Base-by-base conservation (phyloP, 2,329 filamentous ascomycete species). In the Paraphaeosphaeria sporulosa region DNA sequence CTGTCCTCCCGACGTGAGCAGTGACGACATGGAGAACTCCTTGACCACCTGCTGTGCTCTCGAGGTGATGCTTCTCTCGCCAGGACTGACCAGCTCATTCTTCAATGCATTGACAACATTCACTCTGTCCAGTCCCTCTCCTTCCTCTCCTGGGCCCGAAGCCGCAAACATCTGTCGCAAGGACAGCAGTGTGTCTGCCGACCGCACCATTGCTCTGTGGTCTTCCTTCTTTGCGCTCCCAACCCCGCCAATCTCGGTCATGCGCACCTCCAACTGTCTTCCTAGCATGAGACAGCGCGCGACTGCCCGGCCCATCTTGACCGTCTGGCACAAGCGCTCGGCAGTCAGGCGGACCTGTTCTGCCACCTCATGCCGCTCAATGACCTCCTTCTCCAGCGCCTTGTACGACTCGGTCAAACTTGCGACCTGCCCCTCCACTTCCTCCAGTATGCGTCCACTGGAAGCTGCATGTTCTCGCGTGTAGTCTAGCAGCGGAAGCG, bases 181-280 rank as follows among this genome's bases (percentile, higher is more conserved):
- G 13, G 87, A 90, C 7, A 97, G 75, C 9, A 98, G 82, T 0
- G 92, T 94, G 73, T 93, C 88, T 0, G 92, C 88, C 53, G 92
- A 95, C 46, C 92, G 85, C n/a, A 96, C 87, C 71, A 97, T 85
- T 0, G 91, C 90, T 46, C 88, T 84, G 69, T 94, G 89, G 65
- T 95, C 92, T 67, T 93, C 90, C 64, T 86, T 88, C 58, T 81
- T 84, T 30, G 72, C 61, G 61, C 81, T 75, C 55, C 82, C 71
- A 27, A 80, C 76, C 2, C 82, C 80, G 2, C 82, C 84, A 5
- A 92, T 81, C 76, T 96, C 93, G 0, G 86, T 82, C 72, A 96
- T 86, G 75, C 96, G 91, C n/a, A 91, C 86, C 75, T 98, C 93
- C 12, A 99, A 85, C 79, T 96, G 93, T 47, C 94, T 84, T 0